These are phyloP conservation scores for Pulveroboletus ravenelii DNA, from an alignment of 768 basidiomycete genomes.

Conservation along the genomic window DNA sequence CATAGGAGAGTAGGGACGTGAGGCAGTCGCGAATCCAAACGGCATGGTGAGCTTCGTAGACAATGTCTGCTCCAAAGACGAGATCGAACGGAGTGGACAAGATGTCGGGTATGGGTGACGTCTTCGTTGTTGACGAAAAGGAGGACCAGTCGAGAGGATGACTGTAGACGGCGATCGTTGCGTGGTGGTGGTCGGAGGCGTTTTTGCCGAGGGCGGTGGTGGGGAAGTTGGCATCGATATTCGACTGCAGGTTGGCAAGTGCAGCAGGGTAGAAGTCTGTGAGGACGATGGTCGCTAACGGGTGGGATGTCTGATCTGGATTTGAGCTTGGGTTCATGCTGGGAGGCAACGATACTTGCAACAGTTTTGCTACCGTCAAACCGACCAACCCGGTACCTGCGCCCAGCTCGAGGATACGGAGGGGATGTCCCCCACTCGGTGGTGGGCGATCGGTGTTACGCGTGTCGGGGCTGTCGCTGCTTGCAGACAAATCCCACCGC, in stretches of 20 bases:
- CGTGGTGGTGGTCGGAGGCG: too few relatives aligned
- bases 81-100: constrained; percentile 41
- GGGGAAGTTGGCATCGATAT: constrained; percentile 37
- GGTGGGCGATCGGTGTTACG: neutral
- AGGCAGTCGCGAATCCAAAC: constrained; percentile 44
- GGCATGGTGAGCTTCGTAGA: constrained; percentile 49
- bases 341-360: constrained; percentile 9
- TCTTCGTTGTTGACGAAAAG: constrained; percentile 9
- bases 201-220: neutral
- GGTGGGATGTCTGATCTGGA: neutral
- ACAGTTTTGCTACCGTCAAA: constrained; percentile 35
- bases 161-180: constrained; percentile 18
- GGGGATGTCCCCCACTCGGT: neutral
- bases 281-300: constrained; percentile 32
- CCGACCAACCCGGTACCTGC: constrained; percentile 55
- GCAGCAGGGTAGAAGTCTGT: constrained; percentile 49
- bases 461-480: neutral
- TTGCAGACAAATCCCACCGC: neutral
- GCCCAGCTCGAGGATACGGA: constrained; percentile 50
- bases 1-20: constrained; percentile 31
- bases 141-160: constrained; percentile 40
- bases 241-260: constrained; percentile 43
- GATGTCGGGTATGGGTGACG: constrained; percentile 8
- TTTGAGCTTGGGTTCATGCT: neutral
- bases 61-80: constrained; percentile 49